Conservation (phyloP, 495 filamentous ascomycete species). For the Tuber magnatum region DNA sequence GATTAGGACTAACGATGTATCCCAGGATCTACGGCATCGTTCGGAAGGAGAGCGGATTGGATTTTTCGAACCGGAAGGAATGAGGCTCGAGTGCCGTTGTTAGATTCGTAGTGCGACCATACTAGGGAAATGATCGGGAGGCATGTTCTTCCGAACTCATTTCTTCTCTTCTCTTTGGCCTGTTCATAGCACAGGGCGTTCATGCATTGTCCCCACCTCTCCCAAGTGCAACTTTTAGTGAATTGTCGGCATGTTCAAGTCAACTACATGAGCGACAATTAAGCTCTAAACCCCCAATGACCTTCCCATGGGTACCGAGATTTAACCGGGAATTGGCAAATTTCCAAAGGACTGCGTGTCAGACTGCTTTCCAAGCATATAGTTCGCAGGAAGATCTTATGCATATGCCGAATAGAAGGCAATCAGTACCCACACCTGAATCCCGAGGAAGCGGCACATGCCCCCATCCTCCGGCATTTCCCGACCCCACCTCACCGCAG, state of each 20-base stretch:
- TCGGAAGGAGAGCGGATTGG: constrained; percentile 26
- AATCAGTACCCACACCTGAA: not conserved
- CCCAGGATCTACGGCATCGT: constrained; percentile 21
- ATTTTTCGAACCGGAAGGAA: constrained; percentile 17
- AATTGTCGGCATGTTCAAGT: not conserved
- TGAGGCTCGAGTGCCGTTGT: not conserved
- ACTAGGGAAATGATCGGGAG: not conserved
- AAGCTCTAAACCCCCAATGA: not conserved
- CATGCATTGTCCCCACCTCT: not conserved
- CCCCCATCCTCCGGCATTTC: not conserved
- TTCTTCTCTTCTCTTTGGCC: not conserved
- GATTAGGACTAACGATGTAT: not conserved
- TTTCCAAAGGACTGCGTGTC: not conserved
- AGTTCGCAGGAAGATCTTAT: not conserved
- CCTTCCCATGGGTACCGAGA: not conserved
- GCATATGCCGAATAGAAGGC: too few species aligned
- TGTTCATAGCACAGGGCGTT: not conserved
- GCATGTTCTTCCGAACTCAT: not conserved
- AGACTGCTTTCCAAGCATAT: not conserved
- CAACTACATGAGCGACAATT: not conserved
- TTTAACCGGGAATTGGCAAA: not conserved
- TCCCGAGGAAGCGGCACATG: not conserved
- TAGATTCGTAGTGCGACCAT: not conserved
- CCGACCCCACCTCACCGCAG: not conserved
- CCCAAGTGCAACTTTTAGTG: not conserved